Percentiles rank a stretch among this genome's conserved stretches.
Evolutionary conservation across 169 alveolate species (phyloP).

Genomic region (Plasmodium cynomolgi): DNA sequence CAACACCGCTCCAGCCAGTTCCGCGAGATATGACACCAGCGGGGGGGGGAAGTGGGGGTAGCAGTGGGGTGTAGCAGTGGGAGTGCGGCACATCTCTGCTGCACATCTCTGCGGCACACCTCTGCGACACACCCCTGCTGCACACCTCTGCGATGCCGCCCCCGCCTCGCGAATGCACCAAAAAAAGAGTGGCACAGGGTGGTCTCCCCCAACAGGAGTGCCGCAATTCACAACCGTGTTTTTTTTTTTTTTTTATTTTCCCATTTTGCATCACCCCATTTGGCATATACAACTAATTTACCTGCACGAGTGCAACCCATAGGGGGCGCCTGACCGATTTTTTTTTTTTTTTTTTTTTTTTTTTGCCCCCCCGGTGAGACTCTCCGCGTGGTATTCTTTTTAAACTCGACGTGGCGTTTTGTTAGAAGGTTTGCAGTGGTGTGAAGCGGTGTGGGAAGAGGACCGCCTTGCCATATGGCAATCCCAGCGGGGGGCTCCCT

Average conservation of each 20-base stretch:
- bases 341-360: not conserved
- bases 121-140: too few relatives aligned
- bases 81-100: too few relatives aligned
- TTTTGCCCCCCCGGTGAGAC: not conserved
- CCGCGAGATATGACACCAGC: constrained; percentile 2
- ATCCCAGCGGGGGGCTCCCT: not conserved
- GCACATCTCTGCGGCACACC: too few relatives aligned
- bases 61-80: not conserved
- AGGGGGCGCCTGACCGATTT: too few relatives aligned
- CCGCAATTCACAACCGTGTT: not conserved
- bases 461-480: not conserved
- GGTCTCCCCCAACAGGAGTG: not conserved
- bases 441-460: not conserved
- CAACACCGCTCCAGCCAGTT: constrained; percentile 5
- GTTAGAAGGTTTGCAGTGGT: not conserved
- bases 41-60: not conserved
- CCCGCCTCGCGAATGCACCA: not conserved
- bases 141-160: too few relatives aligned
- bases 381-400: not conserved
- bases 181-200: not conserved
- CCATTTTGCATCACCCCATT: too few relatives aligned
- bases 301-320: too few relatives aligned
- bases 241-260: not conserved
- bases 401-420: not conserved
- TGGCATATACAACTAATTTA: too few relatives aligned